Conservation (phyloP, 768 basidiomycete species). For the Neoboletus subvelutipes region DNA sequence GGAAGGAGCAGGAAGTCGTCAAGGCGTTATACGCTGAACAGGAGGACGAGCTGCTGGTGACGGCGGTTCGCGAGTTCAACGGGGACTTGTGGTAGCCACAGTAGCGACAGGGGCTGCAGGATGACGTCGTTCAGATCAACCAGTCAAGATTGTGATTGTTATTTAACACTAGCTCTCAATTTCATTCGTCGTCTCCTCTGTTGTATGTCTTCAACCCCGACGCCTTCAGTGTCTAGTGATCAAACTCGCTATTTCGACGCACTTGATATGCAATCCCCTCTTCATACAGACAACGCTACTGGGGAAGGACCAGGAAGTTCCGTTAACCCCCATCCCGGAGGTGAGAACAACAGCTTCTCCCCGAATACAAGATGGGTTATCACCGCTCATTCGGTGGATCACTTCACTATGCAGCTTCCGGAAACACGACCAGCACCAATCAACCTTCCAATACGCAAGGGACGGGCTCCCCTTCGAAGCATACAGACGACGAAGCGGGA, state of each 20-base stretch:
- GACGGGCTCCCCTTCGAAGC: not conserved
- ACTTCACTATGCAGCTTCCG: not conserved
- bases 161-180: constrained; percentile 21
- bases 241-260: constrained; percentile 48
- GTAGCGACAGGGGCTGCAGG: constrained; percentile 10
- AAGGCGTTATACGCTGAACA: constrained; percentile 36
- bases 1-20: constrained; percentile 38
- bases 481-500: not conserved
- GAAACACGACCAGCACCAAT: not conserved
- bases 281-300: not conserved
- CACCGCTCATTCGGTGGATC: not conserved
- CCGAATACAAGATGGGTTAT: not conserved
- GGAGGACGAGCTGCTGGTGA: constrained; percentile 30
- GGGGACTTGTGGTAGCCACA: constrained; percentile 21
- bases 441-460: not conserved
- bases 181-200: constrained; percentile 1
- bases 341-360: not conserved
- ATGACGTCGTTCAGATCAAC: constrained; percentile 21
- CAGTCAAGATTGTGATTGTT: constrained; percentile 14
- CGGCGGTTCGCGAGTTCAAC: constrained; percentile 25
- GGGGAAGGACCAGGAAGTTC: not conserved
- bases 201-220: constrained; percentile 16
- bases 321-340: not conserved
- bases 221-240: constrained; percentile 31
- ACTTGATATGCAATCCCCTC: constrained; percentile 31